Evolutionary conservation across 805 yeast species (phyloP).

Genomic region (Ogataea populi-albae): DNA sequence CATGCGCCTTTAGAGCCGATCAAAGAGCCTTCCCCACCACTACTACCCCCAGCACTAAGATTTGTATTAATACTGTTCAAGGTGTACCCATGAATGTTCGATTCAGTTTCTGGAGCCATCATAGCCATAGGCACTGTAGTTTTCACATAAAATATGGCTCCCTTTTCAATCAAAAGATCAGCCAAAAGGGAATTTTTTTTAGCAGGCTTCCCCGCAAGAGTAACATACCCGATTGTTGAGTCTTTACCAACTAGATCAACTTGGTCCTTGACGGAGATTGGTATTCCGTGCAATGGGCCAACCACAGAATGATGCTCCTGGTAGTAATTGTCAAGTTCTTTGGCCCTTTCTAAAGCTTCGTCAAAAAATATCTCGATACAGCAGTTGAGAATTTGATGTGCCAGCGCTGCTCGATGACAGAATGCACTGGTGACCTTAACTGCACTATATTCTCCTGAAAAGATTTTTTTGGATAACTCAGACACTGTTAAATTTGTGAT

Average conservation of each 20-base stretch:
- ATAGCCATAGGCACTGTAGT: conserved; percentile 57
- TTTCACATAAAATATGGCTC: conserved; percentile 53
- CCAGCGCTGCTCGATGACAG: conserved; percentile 55
- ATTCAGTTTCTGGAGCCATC: conserved; percentile 55
- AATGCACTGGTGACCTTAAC: conserved; percentile 51
- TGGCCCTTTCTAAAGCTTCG: conserved; percentile 57
- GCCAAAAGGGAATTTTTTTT: conserved; percentile 38
- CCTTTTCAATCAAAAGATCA: conserved; percentile 37
- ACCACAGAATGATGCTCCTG: conserved; percentile 43
- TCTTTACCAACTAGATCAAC: conserved; percentile 46
- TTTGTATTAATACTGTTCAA: conserved; percentile 48
- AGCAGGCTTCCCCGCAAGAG: conserved; percentile 32
- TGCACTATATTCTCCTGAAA: conserved; percentile 37
- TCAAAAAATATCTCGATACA: conserved; percentile 48
- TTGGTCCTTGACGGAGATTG: conserved; percentile 44
- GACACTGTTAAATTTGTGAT: conserved; percentile 31
- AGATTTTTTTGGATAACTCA: conserved; percentile 24
- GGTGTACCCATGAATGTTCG: conserved; percentile 49
- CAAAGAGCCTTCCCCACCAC: conserved; percentile 63
- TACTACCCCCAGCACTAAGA: conserved; percentile 59
- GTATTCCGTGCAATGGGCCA: conserved; percentile 69
- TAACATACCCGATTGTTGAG: conserved; percentile 46
- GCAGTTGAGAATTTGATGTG: conserved; percentile 51
- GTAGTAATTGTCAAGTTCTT: conserved; percentile 50
- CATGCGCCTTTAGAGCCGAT: conserved; percentile 54